Base-by-base conservation (phyloP, 2,329 filamentous ascomycete genomes). In the Cyphellophora europaea region DNA sequence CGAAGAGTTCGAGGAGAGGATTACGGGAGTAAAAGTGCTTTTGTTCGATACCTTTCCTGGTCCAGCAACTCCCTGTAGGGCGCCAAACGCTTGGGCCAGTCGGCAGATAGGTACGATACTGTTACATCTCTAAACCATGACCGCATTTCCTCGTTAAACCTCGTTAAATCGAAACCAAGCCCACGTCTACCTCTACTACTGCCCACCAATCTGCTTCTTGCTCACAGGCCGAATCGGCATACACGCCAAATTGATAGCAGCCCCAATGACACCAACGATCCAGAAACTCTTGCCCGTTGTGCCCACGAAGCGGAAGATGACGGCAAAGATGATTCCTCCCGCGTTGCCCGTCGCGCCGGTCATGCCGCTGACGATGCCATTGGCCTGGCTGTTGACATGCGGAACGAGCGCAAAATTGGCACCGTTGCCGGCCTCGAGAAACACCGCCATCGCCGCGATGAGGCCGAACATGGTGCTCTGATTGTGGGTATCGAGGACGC, bases 401-500 rank as follows among this genome's bases (percentile, higher is more conserved):
- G 87, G 86, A 15, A 94, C 80, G 5, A 94, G 70, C 0, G 84
- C 76, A 58, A 91, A 94, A 61, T 84, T 91, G 27, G 84, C 78
- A 1, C 88, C 88, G 53, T 94, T 94, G 27, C 78, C 79, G 2
- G 82, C 84, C 56, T 93, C 85, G 28, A 87, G 61, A 63, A 93
- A 93, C 54, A 93, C 70, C 1, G 82, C 84, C 62, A 87, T 71
- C 6, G 84, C 71, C 2, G 79, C 78, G 6, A 93, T 64, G 5
- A 94, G 74, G 1, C 82, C 84, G 37, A 91, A 77, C 69, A 93
- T 79, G 3, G 73, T 76, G 5, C 69, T 59, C 31, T 79, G 56
- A 15, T 69, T 53, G 16, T 77, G 70, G 0, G 82, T 71, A 54
- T 91, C 63, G 0, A 69, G 53, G n/a, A 74, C 49, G 3, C 79